Percentiles rank a stretch among this genome's conserved stretches.
Evolutionary conservation across 2,329 filamentous ascomycete genomes (phyloP).

Genomic region (Remersonia thermophila): DNA sequence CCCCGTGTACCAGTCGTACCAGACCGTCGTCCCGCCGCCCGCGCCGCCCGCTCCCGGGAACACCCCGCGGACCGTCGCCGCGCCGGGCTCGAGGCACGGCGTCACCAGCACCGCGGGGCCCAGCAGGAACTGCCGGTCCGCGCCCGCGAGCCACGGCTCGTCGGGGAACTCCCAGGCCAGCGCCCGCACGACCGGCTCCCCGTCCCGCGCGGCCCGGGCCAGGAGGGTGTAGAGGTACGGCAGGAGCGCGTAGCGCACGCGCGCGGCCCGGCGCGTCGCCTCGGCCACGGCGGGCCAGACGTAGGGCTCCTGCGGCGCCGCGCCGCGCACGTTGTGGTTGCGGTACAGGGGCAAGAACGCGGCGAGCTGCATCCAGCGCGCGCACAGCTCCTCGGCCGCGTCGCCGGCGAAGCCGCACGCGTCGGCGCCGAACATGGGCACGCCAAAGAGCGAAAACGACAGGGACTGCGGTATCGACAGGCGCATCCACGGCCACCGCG

Average conservation of each 20-base stretch:
- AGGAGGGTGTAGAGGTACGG: constrained; percentile 69
- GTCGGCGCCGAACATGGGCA: constrained; percentile 65
- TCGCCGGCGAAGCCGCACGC: constrained; percentile 61
- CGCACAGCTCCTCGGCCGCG: constrained; percentile 56
- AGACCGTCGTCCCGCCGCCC: constrained; percentile 44
- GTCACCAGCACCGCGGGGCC: constrained; percentile 53
- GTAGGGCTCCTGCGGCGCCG: constrained; percentile 58
- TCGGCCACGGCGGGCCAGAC: constrained; percentile 53
- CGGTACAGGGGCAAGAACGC: constrained; percentile 71
- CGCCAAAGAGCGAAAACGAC: constrained; percentile 59
- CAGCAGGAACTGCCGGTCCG: constrained; percentile 61
- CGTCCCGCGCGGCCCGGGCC: constrained; percentile 51
- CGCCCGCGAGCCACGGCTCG: constrained; percentile 53
- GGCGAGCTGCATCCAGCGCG: constrained; percentile 42
- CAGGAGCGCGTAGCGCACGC: constrained; percentile 56
- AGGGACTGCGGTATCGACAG: constrained; percentile 69
- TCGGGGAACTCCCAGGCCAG: constrained; percentile 63
- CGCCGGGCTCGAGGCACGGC: constrained; percentile 53
- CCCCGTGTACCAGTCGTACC: constrained; percentile 75
- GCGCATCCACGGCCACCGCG: constrained; percentile 61
- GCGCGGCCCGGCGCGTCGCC: constrained; percentile 54
- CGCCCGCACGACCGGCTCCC: constrained; percentile 60
- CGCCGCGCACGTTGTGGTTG: constrained; percentile 57
- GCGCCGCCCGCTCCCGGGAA: constrained; percentile 53
- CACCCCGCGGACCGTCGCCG: constrained; percentile 49